phyloP scores from a whole-genome alignment of 371 early-diverging fungal genomes.

The Mortierella sp. region DNA sequence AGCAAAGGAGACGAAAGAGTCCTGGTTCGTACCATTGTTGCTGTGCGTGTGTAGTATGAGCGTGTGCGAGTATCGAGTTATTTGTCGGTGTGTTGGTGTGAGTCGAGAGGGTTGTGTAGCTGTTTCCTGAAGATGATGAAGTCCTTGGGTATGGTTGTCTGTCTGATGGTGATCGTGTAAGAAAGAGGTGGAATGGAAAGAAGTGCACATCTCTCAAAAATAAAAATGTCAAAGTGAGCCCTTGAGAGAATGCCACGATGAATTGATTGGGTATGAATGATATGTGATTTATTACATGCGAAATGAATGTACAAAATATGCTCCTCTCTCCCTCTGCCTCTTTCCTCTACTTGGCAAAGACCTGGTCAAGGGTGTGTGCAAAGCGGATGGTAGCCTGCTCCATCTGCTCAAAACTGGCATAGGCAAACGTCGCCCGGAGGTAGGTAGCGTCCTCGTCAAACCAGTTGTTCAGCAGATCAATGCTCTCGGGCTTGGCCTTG shows the following conservation, averaged over 20 bases:
- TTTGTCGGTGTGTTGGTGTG: background rate
- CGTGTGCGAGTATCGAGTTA: no score
- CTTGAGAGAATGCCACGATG: no score
- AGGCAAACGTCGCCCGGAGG: slow-evolving; percentile 70
- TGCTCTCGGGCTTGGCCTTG: slow-evolving; percentile 30
- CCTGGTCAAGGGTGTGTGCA: slow-evolving; percentile 17
- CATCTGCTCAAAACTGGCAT: slow-evolving; percentile 68
- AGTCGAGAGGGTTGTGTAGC: no score
- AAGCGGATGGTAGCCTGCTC: slow-evolving; percentile 65
- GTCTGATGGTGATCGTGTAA: no score
- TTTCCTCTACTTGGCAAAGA: background rate
- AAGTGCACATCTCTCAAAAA: no score
- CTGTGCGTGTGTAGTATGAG: background rate
- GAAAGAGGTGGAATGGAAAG: no score
- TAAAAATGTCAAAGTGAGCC: no score
- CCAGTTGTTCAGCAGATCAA: slow-evolving; percentile 29
- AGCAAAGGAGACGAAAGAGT: no score
- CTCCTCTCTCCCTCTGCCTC: background rate
- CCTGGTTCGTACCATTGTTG: slow-evolving; percentile 5
- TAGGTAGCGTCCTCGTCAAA: slow-evolving; percentile 62
- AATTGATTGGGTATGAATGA: background rate
- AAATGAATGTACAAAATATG: no score
- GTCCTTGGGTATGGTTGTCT: no score
- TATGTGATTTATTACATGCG: background rate
- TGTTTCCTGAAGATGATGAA: no score